A percentile compares a stretch with the other conserved stretches of the same genome.
These are phyloP conservation scores for Beauveria bassiana DNA, from an alignment of 2,329 filamentous ascomycete species.

Conservation along the genomic window DNA sequence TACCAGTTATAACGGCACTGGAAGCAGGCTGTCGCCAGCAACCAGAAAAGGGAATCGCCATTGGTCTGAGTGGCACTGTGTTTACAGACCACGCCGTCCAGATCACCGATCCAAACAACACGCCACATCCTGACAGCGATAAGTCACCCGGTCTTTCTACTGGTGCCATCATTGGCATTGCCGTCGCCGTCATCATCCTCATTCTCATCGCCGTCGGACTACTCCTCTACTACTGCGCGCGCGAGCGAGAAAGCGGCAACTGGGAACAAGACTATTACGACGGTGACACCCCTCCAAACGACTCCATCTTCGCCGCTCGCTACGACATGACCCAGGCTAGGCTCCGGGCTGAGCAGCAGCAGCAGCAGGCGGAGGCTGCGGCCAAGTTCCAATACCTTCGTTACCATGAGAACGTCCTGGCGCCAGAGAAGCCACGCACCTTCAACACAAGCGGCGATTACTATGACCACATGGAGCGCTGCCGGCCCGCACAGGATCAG, in stretches of 20 bases:
- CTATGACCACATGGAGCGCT: slow-evolving; percentile 30
- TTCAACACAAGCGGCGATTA: slow-evolving; percentile 30
- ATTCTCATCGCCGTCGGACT: slow-evolving; percentile 4
- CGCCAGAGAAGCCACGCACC: slow-evolving; percentile 17
- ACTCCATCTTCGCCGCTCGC: neutral
- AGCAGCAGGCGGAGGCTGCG: neutral
- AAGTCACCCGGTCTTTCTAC: slow-evolving; percentile 29
- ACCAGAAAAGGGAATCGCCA: slow-evolving; percentile 27
- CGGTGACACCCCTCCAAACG: neutral
- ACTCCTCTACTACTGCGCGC: neutral
- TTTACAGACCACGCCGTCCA: slow-evolving; percentile 32
- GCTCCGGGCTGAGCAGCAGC: neutral
- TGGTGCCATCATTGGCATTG: slow-evolving; percentile 47
- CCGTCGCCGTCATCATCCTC: slow-evolving; percentile 40
- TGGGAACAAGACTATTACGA: neutral
- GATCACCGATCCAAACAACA: slow-evolving; percentile 26
- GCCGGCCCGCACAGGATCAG: slow-evolving; percentile 10
- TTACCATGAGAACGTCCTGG: neutral
- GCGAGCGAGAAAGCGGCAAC: neutral
- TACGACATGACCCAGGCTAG: too few species aligned
- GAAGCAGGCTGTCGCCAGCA: slow-evolving; percentile 40
- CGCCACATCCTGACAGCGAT: neutral
- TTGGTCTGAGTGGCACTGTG: slow-evolving; percentile 35
- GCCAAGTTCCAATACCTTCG: neutral
- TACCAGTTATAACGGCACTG: slow-evolving; percentile 30